phyloP scores from a whole-genome alignment of 2,329 filamentous ascomycete species.

The Alternaria postmessia region DNA sequence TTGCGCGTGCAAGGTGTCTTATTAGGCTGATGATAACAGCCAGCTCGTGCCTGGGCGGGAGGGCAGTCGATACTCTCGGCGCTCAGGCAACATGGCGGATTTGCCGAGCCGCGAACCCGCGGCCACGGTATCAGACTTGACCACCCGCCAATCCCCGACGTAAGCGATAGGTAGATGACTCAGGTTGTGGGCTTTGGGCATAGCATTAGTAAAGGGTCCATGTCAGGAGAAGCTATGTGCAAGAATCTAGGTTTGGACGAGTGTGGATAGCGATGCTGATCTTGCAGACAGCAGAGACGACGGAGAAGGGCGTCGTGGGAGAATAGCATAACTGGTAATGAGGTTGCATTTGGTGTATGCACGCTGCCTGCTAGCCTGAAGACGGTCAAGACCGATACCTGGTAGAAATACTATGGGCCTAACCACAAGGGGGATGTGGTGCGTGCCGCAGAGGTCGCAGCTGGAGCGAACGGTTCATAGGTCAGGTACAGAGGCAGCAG shows the following conservation, averaged over 20 bases:
- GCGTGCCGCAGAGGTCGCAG: slow-evolving; percentile 11
- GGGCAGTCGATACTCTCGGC: slow-evolving; percentile 10
- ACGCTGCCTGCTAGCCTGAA: slow-evolving; percentile 18
- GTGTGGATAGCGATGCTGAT: not conserved
- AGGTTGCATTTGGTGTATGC: slow-evolving; percentile 8
- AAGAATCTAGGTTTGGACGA: not conserved
- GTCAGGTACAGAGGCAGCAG: slow-evolving; percentile 5
- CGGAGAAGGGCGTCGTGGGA: not conserved
- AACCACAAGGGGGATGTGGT: slow-evolving; percentile 15
- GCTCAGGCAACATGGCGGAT: slow-evolving; percentile 23
- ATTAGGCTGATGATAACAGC: slow-evolving; percentile 8
- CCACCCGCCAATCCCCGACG: slow-evolving; percentile 21
- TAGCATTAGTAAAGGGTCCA: not conserved
- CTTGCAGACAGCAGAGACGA: not conserved
- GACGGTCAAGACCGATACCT: slow-evolving; percentile 15
- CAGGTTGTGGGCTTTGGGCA: not conserved
- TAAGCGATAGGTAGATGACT: slow-evolving; percentile 17
- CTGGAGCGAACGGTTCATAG: slow-evolving; percentile 12
- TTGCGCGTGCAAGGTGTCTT: slow-evolving; percentile 7
- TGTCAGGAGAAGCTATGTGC: not conserved
- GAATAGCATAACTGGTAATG: not conserved
- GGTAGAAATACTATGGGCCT: slow-evolving; percentile 2
- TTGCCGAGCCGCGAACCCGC: slow-evolving; percentile 30
- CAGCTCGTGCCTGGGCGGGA: slow-evolving; percentile 9
- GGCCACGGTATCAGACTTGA: slow-evolving; percentile 24